phyloP scores from a whole-genome alignment of 345 rosid species.

The Eucalyptus cladocalyx region DNA sequence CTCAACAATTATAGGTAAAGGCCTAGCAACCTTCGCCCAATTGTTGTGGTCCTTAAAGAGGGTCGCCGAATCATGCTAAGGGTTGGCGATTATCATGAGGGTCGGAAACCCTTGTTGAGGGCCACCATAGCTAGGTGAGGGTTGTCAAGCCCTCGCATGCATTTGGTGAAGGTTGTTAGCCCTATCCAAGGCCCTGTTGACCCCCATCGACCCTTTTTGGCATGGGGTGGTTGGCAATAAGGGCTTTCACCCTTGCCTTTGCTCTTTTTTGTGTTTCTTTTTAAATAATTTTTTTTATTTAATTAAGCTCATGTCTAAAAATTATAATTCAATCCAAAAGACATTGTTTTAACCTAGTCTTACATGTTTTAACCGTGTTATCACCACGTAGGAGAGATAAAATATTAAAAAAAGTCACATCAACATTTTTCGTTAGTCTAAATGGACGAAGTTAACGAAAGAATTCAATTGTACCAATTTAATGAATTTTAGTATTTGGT shows the following conservation, averaged over 20 bases:
- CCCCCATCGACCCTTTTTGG: fast-evolving
- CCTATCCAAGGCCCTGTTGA: fast-evolving
- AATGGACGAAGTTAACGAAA: no score
- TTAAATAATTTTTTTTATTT: no score
- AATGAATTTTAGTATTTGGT: fast-evolving
- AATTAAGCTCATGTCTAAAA: no score
- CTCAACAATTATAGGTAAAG: fast-evolving
- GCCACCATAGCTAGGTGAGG: no score
- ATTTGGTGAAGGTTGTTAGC: fast-evolving
- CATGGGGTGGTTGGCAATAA: fast-evolving
- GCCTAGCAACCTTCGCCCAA: fast-evolving
- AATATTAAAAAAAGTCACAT: no score
- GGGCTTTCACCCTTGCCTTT: fast-evolving
- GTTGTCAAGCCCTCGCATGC: fast-evolving
- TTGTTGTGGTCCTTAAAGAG: fast-evolving
- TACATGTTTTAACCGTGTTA: no score
- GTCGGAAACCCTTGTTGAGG: fast-evolving
- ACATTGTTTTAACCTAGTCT: no score
- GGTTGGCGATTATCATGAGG: fast-evolving
- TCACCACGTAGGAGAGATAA: fast-evolving
- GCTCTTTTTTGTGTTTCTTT: no score
- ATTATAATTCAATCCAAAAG: fast-evolving
- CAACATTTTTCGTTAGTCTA: fast-evolving
- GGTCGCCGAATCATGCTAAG: fast-evolving
- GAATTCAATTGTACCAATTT: no score